Evolutionary conservation across 805 yeast genomes (phyloP).

Genomic region (Yamadazyma scolyti): DNA sequence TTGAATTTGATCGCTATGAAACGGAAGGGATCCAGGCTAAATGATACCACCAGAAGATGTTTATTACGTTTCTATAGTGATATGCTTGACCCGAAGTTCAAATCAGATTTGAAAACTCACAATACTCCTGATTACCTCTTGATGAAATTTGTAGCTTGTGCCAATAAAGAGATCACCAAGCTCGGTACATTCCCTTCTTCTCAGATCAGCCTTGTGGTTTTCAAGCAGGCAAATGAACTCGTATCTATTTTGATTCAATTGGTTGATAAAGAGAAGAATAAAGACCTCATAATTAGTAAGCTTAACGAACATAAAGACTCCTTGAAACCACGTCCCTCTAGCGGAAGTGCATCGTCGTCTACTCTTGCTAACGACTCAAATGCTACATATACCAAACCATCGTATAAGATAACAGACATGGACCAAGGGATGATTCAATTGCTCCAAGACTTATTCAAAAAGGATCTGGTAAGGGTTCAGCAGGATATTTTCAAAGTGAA

Average conservation of each 20-base stretch:
- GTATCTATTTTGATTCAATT: conserved; percentile 34
- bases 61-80: conserved; percentile 63
- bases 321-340: conserved; percentile 19
- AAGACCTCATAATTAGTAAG: conserved; percentile 38
- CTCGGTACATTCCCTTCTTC: conserved; percentile 27
- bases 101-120: conserved; percentile 25
- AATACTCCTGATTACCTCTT: conserved; percentile 45
- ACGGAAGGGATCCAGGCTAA: conserved; percentile 26
- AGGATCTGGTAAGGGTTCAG: conserved; percentile 49
- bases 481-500: conserved; percentile 47
- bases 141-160: conserved; percentile 48
- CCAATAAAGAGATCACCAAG: conserved; percentile 50
- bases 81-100: conserved; percentile 45
- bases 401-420: conserved; percentile 54
- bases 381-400: conserved; percentile 37
- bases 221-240: conserved; percentile 33
- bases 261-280: conserved; percentile 33
- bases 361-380: conserved; percentile 5
- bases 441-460: conserved; percentile 46
- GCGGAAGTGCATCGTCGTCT: conserved; percentile 2
- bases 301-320: conserved; percentile 40
- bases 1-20: conserved; percentile 48
- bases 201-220: conserved; percentile 30
- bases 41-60: conserved; percentile 53
- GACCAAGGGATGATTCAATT: conserved; percentile 41